phyloP scores from a whole-genome alignment of 768 basidiomycete genomes.

The Auriscalpium orientale region DNA sequence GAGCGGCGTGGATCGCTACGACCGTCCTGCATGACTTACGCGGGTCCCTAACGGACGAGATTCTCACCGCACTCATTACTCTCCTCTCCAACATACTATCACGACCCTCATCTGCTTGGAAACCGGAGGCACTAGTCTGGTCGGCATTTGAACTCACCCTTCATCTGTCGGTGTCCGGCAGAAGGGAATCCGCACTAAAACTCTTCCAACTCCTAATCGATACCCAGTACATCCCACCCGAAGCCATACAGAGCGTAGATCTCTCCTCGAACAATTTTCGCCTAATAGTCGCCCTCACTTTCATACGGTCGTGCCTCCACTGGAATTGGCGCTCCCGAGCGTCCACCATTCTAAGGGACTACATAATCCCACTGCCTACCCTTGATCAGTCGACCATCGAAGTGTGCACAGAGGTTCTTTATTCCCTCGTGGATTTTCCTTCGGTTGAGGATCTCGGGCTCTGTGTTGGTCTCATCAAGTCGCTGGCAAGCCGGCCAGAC shows the following conservation, averaged over 20 bases:
- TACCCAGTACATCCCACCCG: slow-evolving; percentile 36
- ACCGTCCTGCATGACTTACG: neutral
- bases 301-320: slow-evolving; percentile 44
- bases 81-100: neutral
- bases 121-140: slow-evolving; percentile 21
- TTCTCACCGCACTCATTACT: neutral
- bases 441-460: neutral
- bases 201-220: slow-evolving; percentile 45
- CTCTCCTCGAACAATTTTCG: slow-evolving; percentile 32
- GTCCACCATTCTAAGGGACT: slow-evolving; percentile 28
- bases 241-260: slow-evolving; percentile 35
- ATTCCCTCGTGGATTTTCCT: slow-evolving; percentile 4
- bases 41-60: neutral
- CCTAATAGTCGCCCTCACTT: slow-evolving; percentile 39
- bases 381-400: slow-evolving; percentile 21
- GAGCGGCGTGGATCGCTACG: neutral
- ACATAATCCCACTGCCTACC: slow-evolving; percentile 19
- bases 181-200: slow-evolving; percentile 31
- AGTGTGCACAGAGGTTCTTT: slow-evolving; percentile 36
- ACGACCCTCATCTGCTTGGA: too few relatives aligned
- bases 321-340: slow-evolving; percentile 47
- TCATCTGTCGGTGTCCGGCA: slow-evolving; percentile 30
- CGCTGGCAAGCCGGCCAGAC: neutral
- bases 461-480: neutral
- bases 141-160: slow-evolving; percentile 37